Evolutionary conservation across 352 stramenopile species (phyloP), one percentile per base, ranked within the genome.

Genomic region (Pythium graminicola): DNA sequence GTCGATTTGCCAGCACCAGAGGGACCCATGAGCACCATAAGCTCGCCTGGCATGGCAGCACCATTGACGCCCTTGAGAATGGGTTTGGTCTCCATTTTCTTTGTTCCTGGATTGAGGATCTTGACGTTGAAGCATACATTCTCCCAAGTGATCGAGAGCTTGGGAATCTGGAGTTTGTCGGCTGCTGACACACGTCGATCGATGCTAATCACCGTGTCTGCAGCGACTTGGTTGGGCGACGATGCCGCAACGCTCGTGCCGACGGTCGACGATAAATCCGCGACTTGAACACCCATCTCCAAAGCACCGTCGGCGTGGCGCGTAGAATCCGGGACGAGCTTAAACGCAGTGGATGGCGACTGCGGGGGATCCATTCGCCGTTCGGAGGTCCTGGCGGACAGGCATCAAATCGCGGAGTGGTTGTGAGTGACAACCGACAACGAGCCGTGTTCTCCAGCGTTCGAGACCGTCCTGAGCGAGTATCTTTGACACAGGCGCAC

Each of bases 1-100:
- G 65, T 70, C 22, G 69, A 79, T 38, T 84, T 82, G 32, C 66
- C 72, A 8, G 70, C 70, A n/a, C 75, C 66, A 0, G 72, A 82
- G 2, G 75, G 72, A 0, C 72, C 72, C 70, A 86, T 84, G 32
- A 86, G 69, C 17, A 79, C 75, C n/a, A 80, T 46, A 38, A 80
- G 48, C 52, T 76, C 46, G 3, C 67, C 67, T 0, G 70, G 67
- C 6, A 51, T 28, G 7, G 73, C 69, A 16, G 51, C 51, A 14
- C 43, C 43, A 13, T 23, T 36, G 42, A 49, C 42, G 0, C 35
- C 26, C 16, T 23, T 23, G 6, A 49, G 42, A 27, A 49, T n/a
- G n/a, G n/a, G n/a, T n/a, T n/a, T n/a, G n/a, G n/a, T n/a, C n/a
- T n/a, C n/a, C n/a, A n/a, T n/a, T n/a, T n/a, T n/a, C n/a, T n/a